A percentile compares a stretch with the other conserved stretches of the same genome.
Evolutionary conservation across 2,329 filamentous ascomycete genomes (phyloP).

Genomic region (Penicillium sp.): DNA sequence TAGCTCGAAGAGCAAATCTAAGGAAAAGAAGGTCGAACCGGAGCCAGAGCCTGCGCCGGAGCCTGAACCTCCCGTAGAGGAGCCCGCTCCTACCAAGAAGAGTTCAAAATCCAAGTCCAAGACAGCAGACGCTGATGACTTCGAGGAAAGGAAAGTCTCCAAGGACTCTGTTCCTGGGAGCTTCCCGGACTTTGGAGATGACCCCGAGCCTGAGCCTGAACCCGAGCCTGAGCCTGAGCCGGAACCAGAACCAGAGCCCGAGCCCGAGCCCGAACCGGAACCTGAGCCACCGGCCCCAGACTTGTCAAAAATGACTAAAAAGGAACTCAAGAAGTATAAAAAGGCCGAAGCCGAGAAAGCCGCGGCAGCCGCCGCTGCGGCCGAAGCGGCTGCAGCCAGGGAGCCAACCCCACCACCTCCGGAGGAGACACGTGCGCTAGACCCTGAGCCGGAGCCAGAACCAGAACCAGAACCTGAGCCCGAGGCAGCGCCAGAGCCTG

Average conservation of each 20-base stretch:
- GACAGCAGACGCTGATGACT: conserved; percentile 15
- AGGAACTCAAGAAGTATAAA: conserved; percentile 25
- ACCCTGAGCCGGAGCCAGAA: conserved; percentile 21
- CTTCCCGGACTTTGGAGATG: conserved; percentile 41
- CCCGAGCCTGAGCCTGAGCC: conserved; percentile 26
- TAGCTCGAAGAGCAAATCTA: conserved; percentile 29
- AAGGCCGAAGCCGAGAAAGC: conserved; percentile 22
- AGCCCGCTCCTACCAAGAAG: conserved; percentile 35
- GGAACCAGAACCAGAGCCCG: conserved; percentile 21
- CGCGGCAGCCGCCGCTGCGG: conserved; percentile 25
- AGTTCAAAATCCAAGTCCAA: conserved; percentile 15
- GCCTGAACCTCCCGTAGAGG: conserved; percentile 27
- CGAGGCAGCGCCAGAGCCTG: conserved; percentile 12
- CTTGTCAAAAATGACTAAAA: conserved; percentile 21
- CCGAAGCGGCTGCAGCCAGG: conserved; percentile 12
- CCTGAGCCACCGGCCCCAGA: conserved; percentile 23
- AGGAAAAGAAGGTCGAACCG: conserved; percentile 15
- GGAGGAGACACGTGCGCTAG: conserved; percentile 27
- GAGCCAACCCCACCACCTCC: conserved; percentile 28
- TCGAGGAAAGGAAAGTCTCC: conserved; percentile 28
- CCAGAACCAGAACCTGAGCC: conserved; percentile 18
- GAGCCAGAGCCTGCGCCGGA: conserved; percentile 20
- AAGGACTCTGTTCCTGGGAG: conserved; percentile 47
- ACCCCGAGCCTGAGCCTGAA: conserved; percentile 15
- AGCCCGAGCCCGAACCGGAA: conserved; percentile 15